Percentiles rank a stretch among this genome's conserved stretches.
Conservation (phyloP, 495 filamentous ascomycete genomes). For the Aspergillus nanangensis region DNA sequence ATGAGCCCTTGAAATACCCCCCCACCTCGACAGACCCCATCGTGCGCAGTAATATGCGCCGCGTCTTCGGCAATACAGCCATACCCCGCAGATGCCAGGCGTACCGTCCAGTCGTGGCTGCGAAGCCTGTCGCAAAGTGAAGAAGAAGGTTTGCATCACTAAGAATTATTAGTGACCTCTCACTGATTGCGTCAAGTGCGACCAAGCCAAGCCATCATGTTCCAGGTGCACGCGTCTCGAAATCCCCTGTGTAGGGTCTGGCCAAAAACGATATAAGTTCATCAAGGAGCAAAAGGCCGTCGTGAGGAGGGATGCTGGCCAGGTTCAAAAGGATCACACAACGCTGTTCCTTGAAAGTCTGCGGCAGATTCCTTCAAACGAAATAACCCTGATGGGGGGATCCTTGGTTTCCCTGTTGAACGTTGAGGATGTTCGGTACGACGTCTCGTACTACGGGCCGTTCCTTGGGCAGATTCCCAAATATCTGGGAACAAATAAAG, state of each 20-base stretch:
- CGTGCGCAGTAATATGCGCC: no score
- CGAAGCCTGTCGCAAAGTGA: conserved; percentile 42
- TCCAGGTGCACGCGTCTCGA: conserved; percentile 35
- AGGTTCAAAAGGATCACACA: background rate
- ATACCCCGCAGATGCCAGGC: conserved; percentile 32
- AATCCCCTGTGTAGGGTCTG: conserved; percentile 35
- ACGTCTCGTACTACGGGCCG: conserved; percentile 28
- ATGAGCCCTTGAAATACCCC: no score
- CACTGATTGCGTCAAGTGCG: conserved; percentile 21
- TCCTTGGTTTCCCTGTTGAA: conserved; percentile 20
- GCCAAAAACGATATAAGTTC: conserved; percentile 41
- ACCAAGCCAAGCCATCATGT: conserved; percentile 30
- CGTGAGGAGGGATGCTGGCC: background rate
- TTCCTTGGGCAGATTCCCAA: conserved; percentile 30
- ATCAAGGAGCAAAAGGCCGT: conserved; percentile 16
- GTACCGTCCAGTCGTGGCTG: conserved; percentile 43
- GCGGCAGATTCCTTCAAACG: conserved; percentile 11
- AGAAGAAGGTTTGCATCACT: conserved; percentile 51
- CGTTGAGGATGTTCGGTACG: conserved; percentile 29
- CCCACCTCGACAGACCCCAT: no score
- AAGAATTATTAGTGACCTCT: no score
- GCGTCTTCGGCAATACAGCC: no score
- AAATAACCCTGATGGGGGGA: conserved; percentile 4
- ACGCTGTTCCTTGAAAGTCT: background rate
- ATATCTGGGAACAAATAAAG: conserved; percentile 27